Evolutionary conservation across 164 flowering plant genomes (phyloP).

Genomic region (Brasenia schreberi): DNA sequence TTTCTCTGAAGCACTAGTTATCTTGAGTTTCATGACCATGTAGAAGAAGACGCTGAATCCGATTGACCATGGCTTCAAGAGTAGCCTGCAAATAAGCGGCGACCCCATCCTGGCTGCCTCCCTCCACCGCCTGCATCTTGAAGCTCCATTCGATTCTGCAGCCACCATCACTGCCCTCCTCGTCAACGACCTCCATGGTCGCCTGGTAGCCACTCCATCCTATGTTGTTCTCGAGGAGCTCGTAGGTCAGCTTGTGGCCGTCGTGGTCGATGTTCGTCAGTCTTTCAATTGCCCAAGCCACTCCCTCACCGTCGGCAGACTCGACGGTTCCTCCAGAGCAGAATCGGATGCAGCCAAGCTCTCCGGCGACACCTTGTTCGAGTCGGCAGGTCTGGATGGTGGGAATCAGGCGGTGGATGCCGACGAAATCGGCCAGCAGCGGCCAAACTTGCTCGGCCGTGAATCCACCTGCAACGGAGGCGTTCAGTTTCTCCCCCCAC

Average conservation of each 20-base stretch:
- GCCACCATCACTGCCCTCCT: neutral
- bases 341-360: neutral
- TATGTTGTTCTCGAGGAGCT: neutral
- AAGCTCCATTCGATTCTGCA: neutral
- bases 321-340: neutral
- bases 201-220: neutral
- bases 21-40: neutral
- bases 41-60: neutral
- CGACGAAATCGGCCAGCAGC: neutral
- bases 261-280: neutral
- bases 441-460: neutral
- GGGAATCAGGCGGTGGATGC: neutral
- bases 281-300: neutral
- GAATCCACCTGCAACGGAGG: neutral
- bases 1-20: neutral
- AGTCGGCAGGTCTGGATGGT: neutral
- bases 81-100: neutral
- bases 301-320: neutral
- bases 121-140: neutral
- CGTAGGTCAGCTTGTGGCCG: neutral
- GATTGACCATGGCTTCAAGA: neutral
- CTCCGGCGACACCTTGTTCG: neutral
- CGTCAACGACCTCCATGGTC: neutral
- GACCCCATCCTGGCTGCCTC: neutral
- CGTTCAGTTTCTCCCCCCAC: neutral